Percentiles rank a stretch among this genome's conserved stretches.
Conservation (phyloP, 2,329 filamentous ascomycete genomes). For the Lachnellula subtilissima region DNA sequence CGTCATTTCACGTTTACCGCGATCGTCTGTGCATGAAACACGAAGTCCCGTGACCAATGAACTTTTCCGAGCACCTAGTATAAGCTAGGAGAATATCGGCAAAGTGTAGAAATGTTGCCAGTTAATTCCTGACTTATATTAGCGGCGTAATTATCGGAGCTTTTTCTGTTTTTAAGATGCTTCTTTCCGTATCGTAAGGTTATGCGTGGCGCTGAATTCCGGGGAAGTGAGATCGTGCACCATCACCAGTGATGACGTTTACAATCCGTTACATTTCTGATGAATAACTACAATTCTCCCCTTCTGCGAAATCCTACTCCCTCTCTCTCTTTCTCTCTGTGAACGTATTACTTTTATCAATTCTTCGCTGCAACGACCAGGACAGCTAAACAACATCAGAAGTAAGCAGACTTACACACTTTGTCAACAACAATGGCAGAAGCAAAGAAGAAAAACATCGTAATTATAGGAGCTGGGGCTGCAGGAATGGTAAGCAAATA, state of each 20-base stretch:
- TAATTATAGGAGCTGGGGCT: conserved; percentile 58
- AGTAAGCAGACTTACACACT: not conserved
- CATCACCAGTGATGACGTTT: too few relatives aligned
- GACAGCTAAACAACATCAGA: not conserved
- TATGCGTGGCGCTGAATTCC: too few relatives aligned
- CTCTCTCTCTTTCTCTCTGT: not conserved
- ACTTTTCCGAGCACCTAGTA: not conserved
- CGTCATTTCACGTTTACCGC: not conserved
- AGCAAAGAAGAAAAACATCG: conserved; percentile 41
- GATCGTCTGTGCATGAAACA: not conserved
- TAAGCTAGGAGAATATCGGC: too few relatives aligned
- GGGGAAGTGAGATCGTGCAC: too few relatives aligned
- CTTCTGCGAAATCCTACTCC: not conserved
- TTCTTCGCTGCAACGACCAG: not conserved
- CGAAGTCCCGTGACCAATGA: not conserved
- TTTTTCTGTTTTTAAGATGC: too few relatives aligned
- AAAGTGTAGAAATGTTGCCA: too few relatives aligned
- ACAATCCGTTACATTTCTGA: too few relatives aligned
- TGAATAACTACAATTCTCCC: too few relatives aligned
- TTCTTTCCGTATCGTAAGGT: too few relatives aligned
- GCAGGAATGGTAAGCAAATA: conserved; percentile 49
- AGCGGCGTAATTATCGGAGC: too few relatives aligned
- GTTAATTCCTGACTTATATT: too few relatives aligned
- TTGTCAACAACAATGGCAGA: not conserved
- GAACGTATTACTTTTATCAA: not conserved